A percentile compares a stretch with the other conserved stretches of the same genome.
These are phyloP conservation scores for Paraleonurus japonicus DNA, from an alignment of 257 asterid species.

Conservation along the genomic window DNA sequence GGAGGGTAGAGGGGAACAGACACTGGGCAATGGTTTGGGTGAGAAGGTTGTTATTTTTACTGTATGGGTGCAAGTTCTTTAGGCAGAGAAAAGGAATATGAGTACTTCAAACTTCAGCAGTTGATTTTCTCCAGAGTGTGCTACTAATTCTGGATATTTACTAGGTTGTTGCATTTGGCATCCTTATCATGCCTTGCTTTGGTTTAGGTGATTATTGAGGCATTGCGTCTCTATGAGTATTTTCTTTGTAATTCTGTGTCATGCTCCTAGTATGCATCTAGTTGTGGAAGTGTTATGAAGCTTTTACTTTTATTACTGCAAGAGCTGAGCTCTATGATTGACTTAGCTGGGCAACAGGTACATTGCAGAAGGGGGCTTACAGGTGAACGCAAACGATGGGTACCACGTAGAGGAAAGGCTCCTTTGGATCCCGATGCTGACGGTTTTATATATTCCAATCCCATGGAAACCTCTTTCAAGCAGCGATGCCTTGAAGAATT, in stretches of 20 bases:
- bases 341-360: constrained; percentile 61
- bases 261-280: neutral
- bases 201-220: constrained; percentile 17
- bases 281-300: constrained; percentile 7
- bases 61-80: neutral
- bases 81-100: neutral
- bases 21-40: neutral
- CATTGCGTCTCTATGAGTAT: neutral
- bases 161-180: constrained; percentile 11
- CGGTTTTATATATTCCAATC: constrained; percentile 83
- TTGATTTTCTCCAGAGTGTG: neutral
- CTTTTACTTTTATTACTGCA: constrained; percentile 12
- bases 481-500: constrained; percentile 92
- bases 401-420: constrained; percentile 94
- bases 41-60: neutral
- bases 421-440: constrained; percentile 97
- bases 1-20: neutral
- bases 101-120: constrained; percentile 2
- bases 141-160: constrained; percentile 11
- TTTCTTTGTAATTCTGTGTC: neutral
- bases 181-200: constrained; percentile 5
- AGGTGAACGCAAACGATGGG: constrained; percentile 98
- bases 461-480: constrained; percentile 93
- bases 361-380: constrained; percentile 97
- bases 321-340: constrained; percentile 28